Evolutionary conservation across 1,284 basidiomycete species (phyloP).

Genomic region (Puccinia coronata): DNA sequence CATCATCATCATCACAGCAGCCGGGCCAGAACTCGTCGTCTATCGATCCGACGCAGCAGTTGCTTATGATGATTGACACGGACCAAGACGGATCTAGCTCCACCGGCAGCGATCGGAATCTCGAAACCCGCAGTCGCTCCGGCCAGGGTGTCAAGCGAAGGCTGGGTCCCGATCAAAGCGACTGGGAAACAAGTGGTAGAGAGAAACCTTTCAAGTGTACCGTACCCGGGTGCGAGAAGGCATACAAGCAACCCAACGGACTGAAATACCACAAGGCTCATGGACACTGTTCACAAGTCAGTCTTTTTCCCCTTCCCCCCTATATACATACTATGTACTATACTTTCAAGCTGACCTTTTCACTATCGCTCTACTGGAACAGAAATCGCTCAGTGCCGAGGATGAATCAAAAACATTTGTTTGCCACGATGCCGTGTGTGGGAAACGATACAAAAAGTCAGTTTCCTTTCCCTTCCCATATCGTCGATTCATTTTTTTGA

Average conservation of each 20-base stretch:
- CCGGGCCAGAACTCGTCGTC: not conserved
- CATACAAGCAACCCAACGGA: slow-evolving; percentile 95
- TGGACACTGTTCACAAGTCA: slow-evolving; percentile 87
- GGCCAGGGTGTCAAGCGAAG: not conserved
- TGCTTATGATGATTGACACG: slow-evolving; percentile 26
- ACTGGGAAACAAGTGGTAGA: slow-evolving; percentile 54
- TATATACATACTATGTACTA: not conserved
- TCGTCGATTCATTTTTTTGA: slow-evolving; percentile 17
- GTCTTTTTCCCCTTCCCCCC: slow-evolving; percentile 60
- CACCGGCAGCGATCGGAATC: slow-evolving; percentile 3
- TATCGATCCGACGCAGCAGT: not conserved
- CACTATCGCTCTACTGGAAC: slow-evolving; percentile 67
- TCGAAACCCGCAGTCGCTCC: not conserved
- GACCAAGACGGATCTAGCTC: slow-evolving; percentile 19
- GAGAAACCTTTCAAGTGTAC: slow-evolving; percentile 95
- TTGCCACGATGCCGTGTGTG: slow-evolving; percentile 85
- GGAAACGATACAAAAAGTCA: slow-evolving; percentile 86
- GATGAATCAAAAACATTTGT: slow-evolving; percentile 77
- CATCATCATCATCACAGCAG: not conserved
- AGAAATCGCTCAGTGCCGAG: slow-evolving; percentile 76
- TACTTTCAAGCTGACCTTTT: slow-evolving; percentile 26
- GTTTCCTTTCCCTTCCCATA: not conserved
- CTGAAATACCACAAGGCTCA: slow-evolving; percentile 96
- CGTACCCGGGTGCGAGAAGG: slow-evolving; percentile 95
- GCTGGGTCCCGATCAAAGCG: not conserved